phyloP scores from a whole-genome alignment of 176 grass and related monocot genomes.

The Aegilops sharonensis region DNA sequence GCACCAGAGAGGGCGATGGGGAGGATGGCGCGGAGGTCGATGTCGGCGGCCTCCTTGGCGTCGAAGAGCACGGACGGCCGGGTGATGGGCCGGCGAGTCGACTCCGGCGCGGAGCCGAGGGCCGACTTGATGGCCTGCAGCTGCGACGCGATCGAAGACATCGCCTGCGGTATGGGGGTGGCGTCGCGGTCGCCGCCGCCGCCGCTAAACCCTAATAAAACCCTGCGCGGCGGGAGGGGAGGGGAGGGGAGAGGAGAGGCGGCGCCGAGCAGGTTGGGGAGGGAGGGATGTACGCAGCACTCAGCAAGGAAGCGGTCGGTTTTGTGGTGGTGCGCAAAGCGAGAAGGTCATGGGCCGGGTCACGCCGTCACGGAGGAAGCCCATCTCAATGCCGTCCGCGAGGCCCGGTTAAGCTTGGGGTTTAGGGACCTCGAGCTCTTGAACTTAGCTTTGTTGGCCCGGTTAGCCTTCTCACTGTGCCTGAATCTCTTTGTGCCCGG shows the following conservation, averaged over 20 bases:
- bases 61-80: conserved; percentile 79
- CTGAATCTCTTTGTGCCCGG: no score
- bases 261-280: background rate
- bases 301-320: background rate
- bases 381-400: background rate
- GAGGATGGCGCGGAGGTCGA: conserved; percentile 72
- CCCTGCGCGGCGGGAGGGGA: conserved; percentile 16
- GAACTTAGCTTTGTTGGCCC: no score
- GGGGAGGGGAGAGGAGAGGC: background rate
- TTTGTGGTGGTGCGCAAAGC: background rate
- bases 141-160: conserved; percentile 66
- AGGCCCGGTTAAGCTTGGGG: background rate
- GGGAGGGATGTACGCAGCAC: background rate
- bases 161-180: background rate
- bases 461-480: no score
- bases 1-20: conserved; percentile 75
- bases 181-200: background rate
- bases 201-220: conserved; percentile 62
- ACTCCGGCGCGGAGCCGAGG: conserved; percentile 34
- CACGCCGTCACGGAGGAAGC: no score
- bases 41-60: conserved; percentile 68
- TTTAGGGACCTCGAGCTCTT: no score
- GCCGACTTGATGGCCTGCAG: conserved; percentile 83
- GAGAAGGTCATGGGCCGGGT: background rate
- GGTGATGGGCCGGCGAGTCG: conserved; percentile 44